Conservation (phyloP, 2,329 filamentous ascomycete species). For the Penicillium sp. region DNA sequence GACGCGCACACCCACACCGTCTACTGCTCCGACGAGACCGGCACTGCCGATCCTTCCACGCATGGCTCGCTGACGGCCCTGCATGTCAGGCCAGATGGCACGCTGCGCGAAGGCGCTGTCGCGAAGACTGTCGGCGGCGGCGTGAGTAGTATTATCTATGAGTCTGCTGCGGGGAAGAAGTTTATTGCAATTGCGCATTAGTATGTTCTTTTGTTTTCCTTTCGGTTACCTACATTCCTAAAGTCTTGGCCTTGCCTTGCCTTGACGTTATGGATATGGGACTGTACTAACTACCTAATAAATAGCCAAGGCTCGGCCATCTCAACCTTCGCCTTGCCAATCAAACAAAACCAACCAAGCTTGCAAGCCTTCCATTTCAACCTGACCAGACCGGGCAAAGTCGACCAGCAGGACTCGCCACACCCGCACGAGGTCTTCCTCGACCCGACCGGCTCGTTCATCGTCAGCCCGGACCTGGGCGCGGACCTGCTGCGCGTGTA, state of each 20-base stretch:
- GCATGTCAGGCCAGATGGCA: constrained; percentile 16
- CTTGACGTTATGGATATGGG: neutral
- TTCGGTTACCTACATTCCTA: neutral
- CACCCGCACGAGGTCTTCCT: constrained; percentile 65
- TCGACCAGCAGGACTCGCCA: constrained; percentile 53
- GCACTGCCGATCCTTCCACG: constrained; percentile 18
- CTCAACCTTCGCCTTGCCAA: constrained; percentile 33
- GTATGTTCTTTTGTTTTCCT: constrained; percentile 26
- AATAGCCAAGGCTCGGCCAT: constrained; percentile 31
- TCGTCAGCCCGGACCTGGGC: constrained; percentile 65
- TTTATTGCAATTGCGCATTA: constrained; percentile 40
- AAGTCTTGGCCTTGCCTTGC: neutral
- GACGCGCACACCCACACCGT: constrained; percentile 26
- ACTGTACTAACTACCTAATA: constrained; percentile 13
- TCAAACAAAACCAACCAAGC: constrained; percentile 11
- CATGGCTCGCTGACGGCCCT: constrained; percentile 33
- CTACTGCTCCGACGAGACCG: constrained; percentile 38
- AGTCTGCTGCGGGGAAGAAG: constrained; percentile 20
- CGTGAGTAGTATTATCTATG: constrained; percentile 36
- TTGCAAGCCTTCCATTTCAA: constrained; percentile 46
- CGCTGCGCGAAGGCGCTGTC: constrained; percentile 21
- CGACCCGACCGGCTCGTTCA: constrained; percentile 62
- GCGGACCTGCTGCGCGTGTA: constrained; percentile 62
- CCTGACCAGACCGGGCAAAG: constrained; percentile 35
- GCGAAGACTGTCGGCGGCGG: constrained; percentile 28